Evolutionary conservation across 495 filamentous ascomycete species (phyloP).

Genomic region (Daldinia bambusicola): DNA sequence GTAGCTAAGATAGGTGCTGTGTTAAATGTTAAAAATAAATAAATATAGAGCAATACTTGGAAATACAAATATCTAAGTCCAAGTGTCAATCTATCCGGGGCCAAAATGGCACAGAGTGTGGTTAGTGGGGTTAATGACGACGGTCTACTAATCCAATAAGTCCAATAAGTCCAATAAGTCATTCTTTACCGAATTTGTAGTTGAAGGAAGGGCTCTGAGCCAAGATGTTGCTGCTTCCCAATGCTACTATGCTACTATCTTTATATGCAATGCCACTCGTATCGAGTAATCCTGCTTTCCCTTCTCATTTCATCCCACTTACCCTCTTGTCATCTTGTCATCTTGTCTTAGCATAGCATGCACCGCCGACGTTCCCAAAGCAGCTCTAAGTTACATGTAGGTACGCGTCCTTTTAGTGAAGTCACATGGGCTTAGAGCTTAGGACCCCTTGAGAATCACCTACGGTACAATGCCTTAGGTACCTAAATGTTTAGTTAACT

Average conservation of each 20-base stretch:
- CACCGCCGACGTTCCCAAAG: neutral
- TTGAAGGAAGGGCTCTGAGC: constrained; percentile 26
- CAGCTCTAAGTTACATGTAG: constrained; percentile 4
- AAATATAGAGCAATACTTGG: no score
- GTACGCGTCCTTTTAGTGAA: constrained; percentile 10
- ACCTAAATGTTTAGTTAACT: no score
- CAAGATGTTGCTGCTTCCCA: constrained; percentile 11
- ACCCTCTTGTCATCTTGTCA: neutral
- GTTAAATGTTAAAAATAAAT: no score
- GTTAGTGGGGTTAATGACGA: constrained; percentile 16
- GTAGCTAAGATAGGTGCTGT: constrained; percentile 6
- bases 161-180: constrained; percentile 19
- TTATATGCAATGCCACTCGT: constrained; percentile 3
- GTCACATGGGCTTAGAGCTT: neutral
- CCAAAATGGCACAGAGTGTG: neutral
- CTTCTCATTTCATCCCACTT: constrained; percentile 1
- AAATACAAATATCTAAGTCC: no score
- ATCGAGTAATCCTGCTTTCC: constrained; percentile 8
- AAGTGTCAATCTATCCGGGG: constrained; percentile 27
- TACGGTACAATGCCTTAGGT: no score
- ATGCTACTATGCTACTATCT: constrained; percentile 5
- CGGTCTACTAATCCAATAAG: constrained; percentile 20
- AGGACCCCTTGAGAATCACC: neutral
- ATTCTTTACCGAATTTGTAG: constrained; percentile 24
- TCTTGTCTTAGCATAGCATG: neutral